These are phyloP conservation scores for Paramecium tetraurelia DNA, from an alignment of 73 alveolate genomes.

Conservation along the genomic window DNA sequence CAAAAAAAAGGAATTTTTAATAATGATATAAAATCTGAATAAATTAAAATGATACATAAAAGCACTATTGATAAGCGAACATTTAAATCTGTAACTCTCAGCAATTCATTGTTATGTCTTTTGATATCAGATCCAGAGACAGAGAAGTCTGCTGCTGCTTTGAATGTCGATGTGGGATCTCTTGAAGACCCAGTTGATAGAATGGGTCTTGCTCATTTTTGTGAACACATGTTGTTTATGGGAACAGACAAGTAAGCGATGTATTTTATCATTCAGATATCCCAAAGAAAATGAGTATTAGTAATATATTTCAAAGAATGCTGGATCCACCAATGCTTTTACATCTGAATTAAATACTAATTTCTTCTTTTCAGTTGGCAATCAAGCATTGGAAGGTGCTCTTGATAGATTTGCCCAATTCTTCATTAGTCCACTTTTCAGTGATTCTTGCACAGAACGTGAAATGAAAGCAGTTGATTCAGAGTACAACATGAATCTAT, in stretches of 20 bases:
- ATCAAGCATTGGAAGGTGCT: constrained; percentile 81
- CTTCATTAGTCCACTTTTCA: constrained; percentile 78
- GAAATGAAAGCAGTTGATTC: constrained; percentile 90
- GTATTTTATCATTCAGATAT: constrained; percentile 46
- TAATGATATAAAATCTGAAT: not conserved
- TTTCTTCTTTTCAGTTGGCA: constrained; percentile 74
- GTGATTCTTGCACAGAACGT: constrained; percentile 70
- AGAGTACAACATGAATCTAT: constrained; percentile 74
- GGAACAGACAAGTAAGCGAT: constrained; percentile 86
- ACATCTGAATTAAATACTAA: constrained; percentile 76
- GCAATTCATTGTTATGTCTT: constrained; percentile 40
- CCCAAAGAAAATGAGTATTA: constrained; percentile 79
- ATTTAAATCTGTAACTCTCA: constrained; percentile 20
- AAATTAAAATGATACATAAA: not conserved
- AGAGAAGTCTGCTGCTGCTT: constrained; percentile 61
- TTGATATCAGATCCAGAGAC: constrained; percentile 61
- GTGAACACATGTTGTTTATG: constrained; percentile 97
- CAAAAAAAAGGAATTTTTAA: not conserved
- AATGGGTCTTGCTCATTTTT: constrained; percentile 96
- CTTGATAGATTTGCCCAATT: constrained; percentile 84
- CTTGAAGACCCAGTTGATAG: constrained; percentile 59
- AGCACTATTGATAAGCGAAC: constrained; percentile 43
- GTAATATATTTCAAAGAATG: constrained; percentile 72
- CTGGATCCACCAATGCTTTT: constrained; percentile 89
- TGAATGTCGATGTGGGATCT: constrained; percentile 60